Evolutionary conservation across 306 rosid species (phyloP).

Genomic region (Corylus heterophylla): DNA sequence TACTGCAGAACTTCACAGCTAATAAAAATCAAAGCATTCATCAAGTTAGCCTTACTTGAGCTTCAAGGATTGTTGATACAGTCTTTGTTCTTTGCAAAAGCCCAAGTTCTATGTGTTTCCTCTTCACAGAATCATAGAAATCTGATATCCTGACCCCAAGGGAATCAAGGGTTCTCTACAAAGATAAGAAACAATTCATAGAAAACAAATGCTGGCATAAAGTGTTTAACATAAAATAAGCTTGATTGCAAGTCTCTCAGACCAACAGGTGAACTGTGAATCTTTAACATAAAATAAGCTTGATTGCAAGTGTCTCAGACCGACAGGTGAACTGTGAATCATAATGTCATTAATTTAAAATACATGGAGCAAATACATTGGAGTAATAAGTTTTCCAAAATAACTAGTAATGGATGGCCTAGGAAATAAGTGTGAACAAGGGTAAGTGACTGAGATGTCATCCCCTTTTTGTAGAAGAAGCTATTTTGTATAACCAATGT

Average conservation of each 20-base stretch:
- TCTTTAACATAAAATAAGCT: not conserved
- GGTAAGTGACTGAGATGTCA: not conserved
- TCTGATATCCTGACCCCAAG: constrained; percentile 53
- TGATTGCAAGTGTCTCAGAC: not conserved
- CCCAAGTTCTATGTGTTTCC: constrained; percentile 60
- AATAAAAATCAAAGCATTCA: constrained; percentile 15
- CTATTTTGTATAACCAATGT: not conserved
- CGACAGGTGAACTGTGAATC: not conserved
- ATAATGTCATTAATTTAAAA: not conserved
- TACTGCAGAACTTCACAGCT: constrained; percentile 18
- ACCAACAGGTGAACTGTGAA: too few relatives aligned
- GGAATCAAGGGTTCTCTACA: constrained; percentile 68
- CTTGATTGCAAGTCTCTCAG: too few relatives aligned
- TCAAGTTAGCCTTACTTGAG: constrained; percentile 59
- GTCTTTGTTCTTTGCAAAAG: constrained; percentile 58
- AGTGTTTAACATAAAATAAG: not conserved
- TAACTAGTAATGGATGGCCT: not conserved
- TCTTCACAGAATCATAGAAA: constrained; percentile 57
- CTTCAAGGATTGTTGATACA: constrained; percentile 61
- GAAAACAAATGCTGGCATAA: not conserved
- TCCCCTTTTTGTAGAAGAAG: not conserved
- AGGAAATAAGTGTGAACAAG: not conserved
- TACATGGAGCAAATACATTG: not conserved
- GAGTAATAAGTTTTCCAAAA: not conserved
- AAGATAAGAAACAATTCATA: constrained; percentile 13